phyloP scores from a whole-genome alignment of 176 grass and related monocot species.

The Eragrostis nindensis region DNA sequence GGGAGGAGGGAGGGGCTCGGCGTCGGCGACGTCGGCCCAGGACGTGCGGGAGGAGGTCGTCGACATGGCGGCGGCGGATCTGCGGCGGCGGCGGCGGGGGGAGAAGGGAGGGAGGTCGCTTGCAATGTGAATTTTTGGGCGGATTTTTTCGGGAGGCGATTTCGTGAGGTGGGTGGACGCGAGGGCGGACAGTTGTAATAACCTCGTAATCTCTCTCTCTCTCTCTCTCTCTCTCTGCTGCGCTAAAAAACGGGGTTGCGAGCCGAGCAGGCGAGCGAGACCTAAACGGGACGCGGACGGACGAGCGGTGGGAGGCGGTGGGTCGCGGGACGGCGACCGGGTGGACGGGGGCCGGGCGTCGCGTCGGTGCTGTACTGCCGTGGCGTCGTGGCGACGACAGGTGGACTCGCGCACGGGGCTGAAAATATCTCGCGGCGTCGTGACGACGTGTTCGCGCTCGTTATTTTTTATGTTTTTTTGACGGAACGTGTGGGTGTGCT shows the following conservation, averaged over 20 bases:
- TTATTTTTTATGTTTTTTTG: no score
- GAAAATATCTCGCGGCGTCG: slow-evolving; percentile 6
- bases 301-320: no score
- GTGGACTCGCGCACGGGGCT: no score
- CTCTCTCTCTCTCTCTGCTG: no score
- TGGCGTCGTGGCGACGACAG: not conserved
- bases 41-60: slow-evolving; percentile 44
- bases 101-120: not conserved
- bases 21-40: slow-evolving; percentile 62
- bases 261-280: not conserved
- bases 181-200: not conserved
- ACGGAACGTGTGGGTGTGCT: no score
- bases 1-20: slow-evolving; percentile 26
- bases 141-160: not conserved
- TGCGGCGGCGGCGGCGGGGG: slow-evolving; percentile 27
- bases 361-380: not conserved
- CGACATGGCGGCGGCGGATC: slow-evolving; percentile 47
- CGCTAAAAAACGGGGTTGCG: not conserved
- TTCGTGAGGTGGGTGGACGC: slow-evolving; percentile 17
- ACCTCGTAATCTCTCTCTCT: not conserved
- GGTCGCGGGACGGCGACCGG: no score
- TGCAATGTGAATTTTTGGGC: not conserved
- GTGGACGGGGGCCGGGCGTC: no score
- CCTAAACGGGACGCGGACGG: not conserved
- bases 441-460: not conserved